These are phyloP conservation scores for Chaetoceros muelleri DNA, from an alignment of 108 stramenopile genomes.

Conservation along the genomic window DNA sequence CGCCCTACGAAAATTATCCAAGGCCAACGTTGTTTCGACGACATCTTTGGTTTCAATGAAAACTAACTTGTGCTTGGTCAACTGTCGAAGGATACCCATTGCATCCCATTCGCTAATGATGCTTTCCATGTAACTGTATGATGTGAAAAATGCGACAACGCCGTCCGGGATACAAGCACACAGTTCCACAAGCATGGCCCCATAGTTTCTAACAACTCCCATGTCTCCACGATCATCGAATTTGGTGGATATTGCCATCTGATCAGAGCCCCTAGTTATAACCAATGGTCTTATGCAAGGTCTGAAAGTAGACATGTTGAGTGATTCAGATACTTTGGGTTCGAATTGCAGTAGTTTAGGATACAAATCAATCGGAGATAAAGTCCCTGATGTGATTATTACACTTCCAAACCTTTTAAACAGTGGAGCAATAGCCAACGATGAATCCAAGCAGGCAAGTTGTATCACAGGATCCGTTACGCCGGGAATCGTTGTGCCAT, in stretches of 20 bases:
- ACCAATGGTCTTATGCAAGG: conserved; percentile 95
- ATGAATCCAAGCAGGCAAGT: conserved; percentile 93
- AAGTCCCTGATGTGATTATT: conserved; percentile 94
- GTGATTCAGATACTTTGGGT: conserved; percentile 89
- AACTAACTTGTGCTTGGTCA: conserved; percentile 90
- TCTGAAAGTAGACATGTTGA: conserved; percentile 97
- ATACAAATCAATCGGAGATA: conserved; percentile 98
- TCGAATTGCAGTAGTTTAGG: conserved; percentile 96
- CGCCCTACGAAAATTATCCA: conserved; percentile 95
- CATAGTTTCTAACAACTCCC: conserved; percentile 86
- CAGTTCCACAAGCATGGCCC: conserved; percentile 85
- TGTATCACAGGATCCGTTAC: conserved; percentile 84
- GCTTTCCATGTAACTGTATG: conserved; percentile 96
- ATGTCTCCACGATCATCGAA: conserved; percentile 89
- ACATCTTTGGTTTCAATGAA: conserved; percentile 99
- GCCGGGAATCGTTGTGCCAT: conserved; percentile 71
- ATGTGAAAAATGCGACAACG: conserved; percentile 96
- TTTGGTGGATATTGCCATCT: conserved; percentile 77
- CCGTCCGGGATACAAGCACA: conserved; percentile 91
- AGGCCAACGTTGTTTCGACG: conserved; percentile 95
- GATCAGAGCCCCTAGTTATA: conserved; percentile 91
- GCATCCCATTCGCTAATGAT: conserved; percentile 93
- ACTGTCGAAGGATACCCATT: conserved; percentile 78
- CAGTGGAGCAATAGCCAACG: conserved; percentile 94
- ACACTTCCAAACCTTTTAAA: conserved; percentile 96